phyloP scores from a whole-genome alignment of 164 flowering plant genomes.

The Warburgia ugandensis region DNA sequence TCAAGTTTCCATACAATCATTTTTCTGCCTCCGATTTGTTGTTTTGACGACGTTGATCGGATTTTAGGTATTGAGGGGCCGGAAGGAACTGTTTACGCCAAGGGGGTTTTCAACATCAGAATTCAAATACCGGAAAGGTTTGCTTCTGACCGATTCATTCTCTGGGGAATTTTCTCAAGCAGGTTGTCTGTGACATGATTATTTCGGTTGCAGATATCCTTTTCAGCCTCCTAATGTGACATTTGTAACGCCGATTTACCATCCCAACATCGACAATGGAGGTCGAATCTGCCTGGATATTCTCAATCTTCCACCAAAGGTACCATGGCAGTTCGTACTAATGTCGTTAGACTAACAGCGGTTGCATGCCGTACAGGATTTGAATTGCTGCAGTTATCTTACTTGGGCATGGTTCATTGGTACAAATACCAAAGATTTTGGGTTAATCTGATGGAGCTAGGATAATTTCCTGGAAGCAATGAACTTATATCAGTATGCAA shows the following conservation, averaged over 20 bases:
- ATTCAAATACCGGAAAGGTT: constrained; percentile 87
- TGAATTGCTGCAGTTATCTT: too few species aligned
- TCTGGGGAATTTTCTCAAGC: not conserved
- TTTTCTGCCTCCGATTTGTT: not conserved
- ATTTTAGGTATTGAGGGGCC: constrained; percentile 65
- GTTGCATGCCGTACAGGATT: too few species aligned
- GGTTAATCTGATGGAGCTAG: too few species aligned
- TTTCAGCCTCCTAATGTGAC: constrained; percentile 87
- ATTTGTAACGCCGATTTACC: constrained; percentile 78
- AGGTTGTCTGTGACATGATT: not conserved
- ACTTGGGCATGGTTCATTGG: too few species aligned
- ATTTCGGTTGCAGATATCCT: constrained; percentile 51
- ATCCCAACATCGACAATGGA: constrained; percentile 82
- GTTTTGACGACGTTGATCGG: not conserved
- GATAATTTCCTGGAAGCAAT: too few species aligned
- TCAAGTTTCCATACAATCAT: too few species aligned
- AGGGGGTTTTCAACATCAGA: constrained; percentile 55
- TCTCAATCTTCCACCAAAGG: constrained; percentile 94
- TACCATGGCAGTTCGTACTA: constrained; percentile 7
- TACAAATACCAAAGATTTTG: too few species aligned
- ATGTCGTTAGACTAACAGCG: too few species aligned
- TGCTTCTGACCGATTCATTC: not conserved
- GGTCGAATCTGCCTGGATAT: constrained; percentile 92
- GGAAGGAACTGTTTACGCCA: constrained; percentile 63
- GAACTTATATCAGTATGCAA: too few species aligned